Base-by-base conservation (phyloP, 495 filamentous ascomycete species). In the Thermothielavioides terrestris region DNA sequence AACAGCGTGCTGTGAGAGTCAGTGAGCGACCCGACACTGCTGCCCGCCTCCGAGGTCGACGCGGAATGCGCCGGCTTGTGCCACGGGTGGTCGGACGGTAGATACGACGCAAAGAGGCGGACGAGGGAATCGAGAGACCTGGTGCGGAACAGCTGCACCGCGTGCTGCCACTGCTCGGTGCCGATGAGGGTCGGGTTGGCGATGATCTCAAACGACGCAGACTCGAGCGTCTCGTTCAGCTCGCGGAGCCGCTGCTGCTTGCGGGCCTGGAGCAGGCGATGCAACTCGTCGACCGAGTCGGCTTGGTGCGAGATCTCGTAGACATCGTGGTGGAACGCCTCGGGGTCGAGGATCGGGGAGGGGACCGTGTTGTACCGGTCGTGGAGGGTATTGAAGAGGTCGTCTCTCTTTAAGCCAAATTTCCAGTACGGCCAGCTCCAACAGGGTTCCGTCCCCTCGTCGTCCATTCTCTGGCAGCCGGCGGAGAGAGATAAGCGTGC, bases 81-180 rank as follows among this genome's bases (percentile, higher is more conserved):
- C 65, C 68, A 71, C 18, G 62, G 56, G 49, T 70, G 63, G 43
- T 67, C 62, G 7, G 67, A 53, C n/a, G 73, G 73, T 8, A 76
- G 71, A 49, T 75, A 76, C 1, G 69, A 74, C 7, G 71, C 55
- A 58, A 71, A 76, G 54, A 71, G 74, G 41, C 70, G 64, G 38
- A 76, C 73, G 48, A 76, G 69, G n/a, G 73, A 74, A 50, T 76
- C 73, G 14, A 74, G 63, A 14, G 69, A 73, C 56, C 58, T 71
- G n/a, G 73, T 73, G 11, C 73, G 69, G 53, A 76, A 76, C 50
- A 76, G 71, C 48, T 76, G 73, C 4, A 72, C 54, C 18, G 73
- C 73, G 52, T 68, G 56, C 52, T 72, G 68, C 73, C 73, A 76
- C 56, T 76, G 73, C 22, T 68, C 63, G 38, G 71, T 75, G 27